Evolutionary conservation across 768 basidiomycete species (phyloP), one percentile per base, ranked within the genome.

Genomic region (Tricholoma flavovirens): DNA sequence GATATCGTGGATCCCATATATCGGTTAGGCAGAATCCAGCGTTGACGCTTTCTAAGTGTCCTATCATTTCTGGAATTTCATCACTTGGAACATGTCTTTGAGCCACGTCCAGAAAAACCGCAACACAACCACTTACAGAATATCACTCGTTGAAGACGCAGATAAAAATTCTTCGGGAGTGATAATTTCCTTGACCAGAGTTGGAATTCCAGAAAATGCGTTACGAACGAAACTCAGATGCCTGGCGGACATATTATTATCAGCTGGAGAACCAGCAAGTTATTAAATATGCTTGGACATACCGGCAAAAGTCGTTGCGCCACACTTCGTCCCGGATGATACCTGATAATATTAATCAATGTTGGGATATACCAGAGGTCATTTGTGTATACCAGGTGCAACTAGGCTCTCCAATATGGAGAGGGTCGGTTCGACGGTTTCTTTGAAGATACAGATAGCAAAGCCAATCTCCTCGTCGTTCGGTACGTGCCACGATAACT

Each of bases 241-340:
- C 35, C 87, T 88, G 53, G 9, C 12, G 11, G 33, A 11, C 40
- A 9, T 48, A 35, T 49, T 15, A 49, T 42, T 14, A 17, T 51
- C 9, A 26, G 43, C 36, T 12, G 40, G 32, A 33, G n/a, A 42
- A 30, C 38, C 3, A 10, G 29, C 9, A 43, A 5, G n/a, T 11
- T 30, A 38, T 17, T 15, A 33, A 45, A 29, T 17, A 51, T 26
- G 50, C 52, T 21, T 45, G 48, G 29, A 71, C 77, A 38, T 30
- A 85, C 80, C 90, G 81, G 73, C 91, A 93, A 65, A 93, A 91
- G 60, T 93, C 89, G 67, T 91, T 93, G 11, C 86, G 78, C 91
- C 91, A 94, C 14, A 78, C 59, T 14, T 79, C 78, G 67, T 88
- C 80, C 19, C 83, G 78, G 24, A 71, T 62, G 42, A 75, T 64